Base-by-base conservation (phyloP, 441 rosid species). In the Kokia cookei region DNA sequence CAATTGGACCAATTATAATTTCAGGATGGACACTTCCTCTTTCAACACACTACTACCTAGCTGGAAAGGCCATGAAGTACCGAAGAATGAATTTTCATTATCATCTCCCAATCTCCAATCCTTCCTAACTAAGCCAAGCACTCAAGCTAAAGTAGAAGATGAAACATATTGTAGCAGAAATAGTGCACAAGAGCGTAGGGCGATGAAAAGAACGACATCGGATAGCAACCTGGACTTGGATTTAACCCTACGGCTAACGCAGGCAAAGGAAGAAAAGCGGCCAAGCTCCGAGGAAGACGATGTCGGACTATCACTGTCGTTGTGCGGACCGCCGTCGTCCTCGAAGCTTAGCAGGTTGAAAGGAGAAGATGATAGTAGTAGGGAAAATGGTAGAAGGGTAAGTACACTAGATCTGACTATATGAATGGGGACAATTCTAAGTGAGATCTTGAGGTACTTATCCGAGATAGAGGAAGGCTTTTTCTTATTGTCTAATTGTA, bases 381-480 rank as follows among this genome's bases (percentile, higher is more conserved):
- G 81, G 53, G 65, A 76, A 58, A 29, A 55, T 65, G 81, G 57
- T 55, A 81, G 78, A 80, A 76, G 90, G 87, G 83, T 89, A 77
- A 93, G 96, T 89, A 91, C 97, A 86, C 94, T 90, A 75, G 94
- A 89, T 93, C 98, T 91, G 90, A 93, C 98, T 89, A 83, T 93
- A 85, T 91, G 98, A 91, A 91, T 86, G 55, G 77, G 77, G 70
- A 77, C 66, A 82, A 91, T 91, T 91, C 96, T 80, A 86, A 93
- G 98, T 93, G 94, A 93, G 98, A 93, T 91, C 86, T 84, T 87
- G 96, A 83, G 64, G 97, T 91, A 93, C 95, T 91, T 91, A 77
- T 78, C 80, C 81, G 22, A 70, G 13, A 10, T 55, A 55, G 76
- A 61, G 60, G 6, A 64, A 35, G 64, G 19, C 26, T 73, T 45